Evolutionary conservation across 2,329 filamentous ascomycete genomes (phyloP).

Genomic region (Coniochaeta sp.): DNA sequence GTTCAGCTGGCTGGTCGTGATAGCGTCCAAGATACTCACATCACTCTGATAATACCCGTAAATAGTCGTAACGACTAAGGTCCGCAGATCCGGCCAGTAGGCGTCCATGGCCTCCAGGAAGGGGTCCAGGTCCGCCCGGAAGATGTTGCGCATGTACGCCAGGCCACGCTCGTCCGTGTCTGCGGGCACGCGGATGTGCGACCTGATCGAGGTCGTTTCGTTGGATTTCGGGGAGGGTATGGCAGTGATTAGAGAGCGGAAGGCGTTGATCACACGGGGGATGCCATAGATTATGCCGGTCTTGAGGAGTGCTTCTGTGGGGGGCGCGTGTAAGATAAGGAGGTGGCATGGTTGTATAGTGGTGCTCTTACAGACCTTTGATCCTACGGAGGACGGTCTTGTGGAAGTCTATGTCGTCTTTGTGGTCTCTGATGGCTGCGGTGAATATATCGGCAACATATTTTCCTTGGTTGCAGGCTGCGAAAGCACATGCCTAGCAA

Average conservation of each 20-base stretch:
- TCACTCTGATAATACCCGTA: slow-evolving; percentile 19
- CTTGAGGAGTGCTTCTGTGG: slow-evolving; percentile 13
- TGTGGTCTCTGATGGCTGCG: background rate
- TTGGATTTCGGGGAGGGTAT: slow-evolving; percentile 12
- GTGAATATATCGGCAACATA: slow-evolving; percentile 7
- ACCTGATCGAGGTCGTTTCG: slow-evolving; percentile 9
- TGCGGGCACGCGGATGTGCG: slow-evolving; percentile 8
- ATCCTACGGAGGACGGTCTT: slow-evolving; percentile 6
- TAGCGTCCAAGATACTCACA: slow-evolving; percentile 12
- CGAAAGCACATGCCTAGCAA: slow-evolving; percentile 5
- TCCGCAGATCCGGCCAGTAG: slow-evolving; percentile 17
- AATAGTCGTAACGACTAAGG: slow-evolving; percentile 15
- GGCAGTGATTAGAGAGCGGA: slow-evolving; percentile 12
- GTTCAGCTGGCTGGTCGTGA: slow-evolving; percentile 16
- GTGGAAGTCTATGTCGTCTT: slow-evolving; percentile 1
- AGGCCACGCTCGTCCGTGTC: slow-evolving; percentile 12
- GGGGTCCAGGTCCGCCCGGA: slow-evolving; percentile 16
- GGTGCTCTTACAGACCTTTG: slow-evolving; percentile 1
- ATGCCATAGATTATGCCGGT: slow-evolving; percentile 19
- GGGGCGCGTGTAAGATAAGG: background rate
- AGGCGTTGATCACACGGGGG: slow-evolving; percentile 18
- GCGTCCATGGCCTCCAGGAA: slow-evolving; percentile 16
- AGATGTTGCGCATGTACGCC: slow-evolving; percentile 18
- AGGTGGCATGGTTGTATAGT: background rate
- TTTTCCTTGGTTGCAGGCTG: slow-evolving; percentile 8